A percentile compares a stretch with the other conserved stretches of the same genome.
Conservation (phyloP, 371 early-diverging fungal genomes). For the Gilbertella persicaria region DNA sequence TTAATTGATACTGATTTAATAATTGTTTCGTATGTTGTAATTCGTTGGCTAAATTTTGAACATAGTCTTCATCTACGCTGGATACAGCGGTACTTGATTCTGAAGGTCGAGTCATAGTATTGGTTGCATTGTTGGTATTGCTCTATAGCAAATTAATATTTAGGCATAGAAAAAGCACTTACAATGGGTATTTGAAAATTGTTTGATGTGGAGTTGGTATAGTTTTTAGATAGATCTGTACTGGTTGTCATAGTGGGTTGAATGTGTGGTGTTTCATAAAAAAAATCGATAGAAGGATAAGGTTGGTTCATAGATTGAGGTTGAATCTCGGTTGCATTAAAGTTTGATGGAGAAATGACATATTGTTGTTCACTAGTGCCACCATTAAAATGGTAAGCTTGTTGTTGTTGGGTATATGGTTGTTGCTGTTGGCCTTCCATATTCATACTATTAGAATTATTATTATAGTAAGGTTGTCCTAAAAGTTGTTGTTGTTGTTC, state of each 20-base stretch:
- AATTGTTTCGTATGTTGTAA: slow-evolving; percentile 26
- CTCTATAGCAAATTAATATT: slow-evolving; percentile 1
- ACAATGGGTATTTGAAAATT: slow-evolving; percentile 17
- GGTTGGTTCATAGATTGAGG: slow-evolving; percentile 3
- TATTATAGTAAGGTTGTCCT: slow-evolving; percentile 6
- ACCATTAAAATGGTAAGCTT: slow-evolving; percentile 3
- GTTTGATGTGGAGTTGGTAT: slow-evolving; percentile 6
- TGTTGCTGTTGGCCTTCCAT: slow-evolving; percentile 1
- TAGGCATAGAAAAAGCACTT: slow-evolving; percentile 3
- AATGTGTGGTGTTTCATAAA: slow-evolving; percentile 13
- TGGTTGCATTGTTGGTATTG: background rate
- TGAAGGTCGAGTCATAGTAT: background rate
- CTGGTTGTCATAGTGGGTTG: slow-evolving; percentile 5
- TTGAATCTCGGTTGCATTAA: background rate
- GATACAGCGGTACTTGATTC: slow-evolving; percentile 6
- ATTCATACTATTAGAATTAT: slow-evolving; percentile 5
- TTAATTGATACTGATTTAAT: slow-evolving; percentile 22
- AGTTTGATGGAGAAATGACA: background rate
- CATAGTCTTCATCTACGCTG: slow-evolving; percentile 19
- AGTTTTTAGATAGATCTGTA: background rate
- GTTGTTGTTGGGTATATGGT: slow-evolving; percentile 4
- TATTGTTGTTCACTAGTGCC: slow-evolving; percentile 1
- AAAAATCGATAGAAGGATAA: slow-evolving; percentile 14
- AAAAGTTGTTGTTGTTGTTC: slow-evolving; percentile 9
- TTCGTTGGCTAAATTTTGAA: slow-evolving; percentile 23